phyloP scores from a whole-genome alignment of 2,329 filamentous ascomycete genomes.

The Penicillium olsonii region DNA sequence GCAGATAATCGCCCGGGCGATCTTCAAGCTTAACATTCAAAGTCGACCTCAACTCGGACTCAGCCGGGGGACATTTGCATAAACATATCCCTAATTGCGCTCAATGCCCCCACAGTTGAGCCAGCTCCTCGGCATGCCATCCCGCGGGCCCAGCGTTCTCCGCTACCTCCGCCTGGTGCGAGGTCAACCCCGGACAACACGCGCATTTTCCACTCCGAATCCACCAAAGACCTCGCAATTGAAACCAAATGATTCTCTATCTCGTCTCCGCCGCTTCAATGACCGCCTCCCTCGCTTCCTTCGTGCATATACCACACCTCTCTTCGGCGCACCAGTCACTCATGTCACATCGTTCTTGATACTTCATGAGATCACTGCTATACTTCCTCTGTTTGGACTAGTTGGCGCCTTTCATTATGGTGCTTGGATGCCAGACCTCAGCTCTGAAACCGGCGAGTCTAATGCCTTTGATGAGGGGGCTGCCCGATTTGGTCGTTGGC shows the following conservation, averaged over 20 bases:
- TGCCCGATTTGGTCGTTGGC: slow-evolving; percentile 74
- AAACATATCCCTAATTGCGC: neutral
- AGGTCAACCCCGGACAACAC: slow-evolving; percentile 7
- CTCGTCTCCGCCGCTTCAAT: slow-evolving; percentile 39
- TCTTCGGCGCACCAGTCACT: slow-evolving; percentile 75
- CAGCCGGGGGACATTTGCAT: neutral
- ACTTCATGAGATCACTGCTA: slow-evolving; percentile 87
- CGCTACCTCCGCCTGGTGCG: slow-evolving; percentile 17
- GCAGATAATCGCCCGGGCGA: slow-evolving; percentile 2
- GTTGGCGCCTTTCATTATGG: slow-evolving; percentile 79
- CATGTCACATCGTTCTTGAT: slow-evolving; percentile 85
- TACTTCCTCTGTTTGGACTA: slow-evolving; percentile 75
- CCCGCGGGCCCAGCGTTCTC: slow-evolving; percentile 9
- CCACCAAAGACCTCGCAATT: slow-evolving; percentile 12
- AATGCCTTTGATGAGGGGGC: slow-evolving; percentile 60
- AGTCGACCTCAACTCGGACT: neutral
- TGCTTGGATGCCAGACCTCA: slow-evolving; percentile 66
- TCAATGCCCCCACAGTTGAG: too few relatives aligned
- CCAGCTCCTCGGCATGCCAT: slow-evolving; percentile 8
- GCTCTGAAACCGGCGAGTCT: slow-evolving; percentile 22
- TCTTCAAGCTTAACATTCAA: slow-evolving; percentile 2
- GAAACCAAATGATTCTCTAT: slow-evolving; percentile 27
- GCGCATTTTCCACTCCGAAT: slow-evolving; percentile 24
- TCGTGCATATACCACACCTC: slow-evolving; percentile 66
- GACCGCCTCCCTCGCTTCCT: slow-evolving; percentile 65